Percentiles rank a stretch among this genome's conserved stretches.
phyloP scores from a whole-genome alignment of 495 filamentous ascomycete genomes.

The Podospora conica region DNA sequence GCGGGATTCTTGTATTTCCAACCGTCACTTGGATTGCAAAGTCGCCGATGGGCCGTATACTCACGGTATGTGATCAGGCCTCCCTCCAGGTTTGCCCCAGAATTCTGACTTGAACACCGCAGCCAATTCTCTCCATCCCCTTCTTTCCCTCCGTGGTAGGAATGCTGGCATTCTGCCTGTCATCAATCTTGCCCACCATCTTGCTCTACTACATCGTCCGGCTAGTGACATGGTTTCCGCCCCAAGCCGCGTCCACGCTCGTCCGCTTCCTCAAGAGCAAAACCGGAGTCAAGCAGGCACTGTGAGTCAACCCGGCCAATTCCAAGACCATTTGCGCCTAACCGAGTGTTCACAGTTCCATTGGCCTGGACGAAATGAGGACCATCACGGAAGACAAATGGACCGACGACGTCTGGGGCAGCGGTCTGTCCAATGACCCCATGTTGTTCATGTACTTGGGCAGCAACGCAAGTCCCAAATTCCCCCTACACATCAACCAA shows the following conservation, averaged over 20 bases:
- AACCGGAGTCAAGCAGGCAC: not conserved
- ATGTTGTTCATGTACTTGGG: slow-evolving; percentile 3
- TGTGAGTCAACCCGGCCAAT: too few relatives aligned
- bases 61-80: too few relatives aligned
- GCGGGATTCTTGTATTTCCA: not conserved
- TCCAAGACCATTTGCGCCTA: not conserved
- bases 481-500: too few relatives aligned
- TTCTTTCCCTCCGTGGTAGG: too few relatives aligned
- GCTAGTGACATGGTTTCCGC: not conserved
- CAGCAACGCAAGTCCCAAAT: not conserved
- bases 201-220: too few relatives aligned
- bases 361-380: not conserved
- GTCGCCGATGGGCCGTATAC: not conserved
- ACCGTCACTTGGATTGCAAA: not conserved
- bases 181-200: not conserved
- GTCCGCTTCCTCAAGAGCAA: not conserved
- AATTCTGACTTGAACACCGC: too few relatives aligned
- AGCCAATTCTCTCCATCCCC: too few relatives aligned
- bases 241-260: not conserved
- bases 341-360: not conserved
- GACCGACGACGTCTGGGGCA: not conserved
- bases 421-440: not conserved
- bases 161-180: too few relatives aligned
- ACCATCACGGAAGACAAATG: not conserved
- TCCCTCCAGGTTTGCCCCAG: too few relatives aligned